Conservation (phyloP, 2,329 filamentous ascomycete species). For the Microcyclosporella mali region DNA sequence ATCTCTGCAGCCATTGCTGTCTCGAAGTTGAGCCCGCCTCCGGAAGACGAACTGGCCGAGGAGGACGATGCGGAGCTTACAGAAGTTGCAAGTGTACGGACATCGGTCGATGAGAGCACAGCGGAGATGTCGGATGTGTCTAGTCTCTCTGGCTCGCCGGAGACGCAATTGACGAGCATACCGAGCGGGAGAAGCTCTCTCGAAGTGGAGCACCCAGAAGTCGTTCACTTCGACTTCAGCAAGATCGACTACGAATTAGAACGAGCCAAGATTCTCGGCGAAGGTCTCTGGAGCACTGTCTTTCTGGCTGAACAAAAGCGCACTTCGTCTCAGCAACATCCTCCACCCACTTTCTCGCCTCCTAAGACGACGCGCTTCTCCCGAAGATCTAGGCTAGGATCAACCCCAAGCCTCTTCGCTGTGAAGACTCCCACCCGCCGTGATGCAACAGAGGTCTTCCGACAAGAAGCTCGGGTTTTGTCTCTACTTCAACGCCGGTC, state of each 20-base stretch:
- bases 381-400: slow-evolving; percentile 9
- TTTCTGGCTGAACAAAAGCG: slow-evolving; percentile 27
- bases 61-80: slow-evolving; percentile 11
- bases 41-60: slow-evolving; percentile 47
- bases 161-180: slow-evolving; percentile 13
- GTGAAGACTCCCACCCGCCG: slow-evolving; percentile 30
- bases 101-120: slow-evolving; percentile 10
- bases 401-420: slow-evolving; percentile 24
- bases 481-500: slow-evolving; percentile 25
- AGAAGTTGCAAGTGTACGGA: slow-evolving; percentile 6
- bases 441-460: slow-evolving; percentile 31
- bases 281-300: slow-evolving; percentile 34
- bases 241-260: slow-evolving; percentile 31
- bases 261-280: slow-evolving; percentile 28
- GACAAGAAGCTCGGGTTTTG: slow-evolving; percentile 31
- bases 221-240: slow-evolving; percentile 21
- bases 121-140: slow-evolving; percentile 10
- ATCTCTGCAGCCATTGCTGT: slow-evolving; percentile 9
- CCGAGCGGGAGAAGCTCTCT: slow-evolving; percentile 18
- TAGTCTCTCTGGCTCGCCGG: slow-evolving; percentile 11
- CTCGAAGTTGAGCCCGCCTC: slow-evolving; percentile 11
- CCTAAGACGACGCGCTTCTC: slow-evolving; percentile 4
- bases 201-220: slow-evolving; percentile 10
- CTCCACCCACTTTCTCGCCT: neutral
- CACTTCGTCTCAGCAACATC: neutral